Evolutionary conservation across 495 filamentous ascomycete species (phyloP), one percentile per base, ranked within the genome.

Genomic region (Hypoxylon fuscum): DNA sequence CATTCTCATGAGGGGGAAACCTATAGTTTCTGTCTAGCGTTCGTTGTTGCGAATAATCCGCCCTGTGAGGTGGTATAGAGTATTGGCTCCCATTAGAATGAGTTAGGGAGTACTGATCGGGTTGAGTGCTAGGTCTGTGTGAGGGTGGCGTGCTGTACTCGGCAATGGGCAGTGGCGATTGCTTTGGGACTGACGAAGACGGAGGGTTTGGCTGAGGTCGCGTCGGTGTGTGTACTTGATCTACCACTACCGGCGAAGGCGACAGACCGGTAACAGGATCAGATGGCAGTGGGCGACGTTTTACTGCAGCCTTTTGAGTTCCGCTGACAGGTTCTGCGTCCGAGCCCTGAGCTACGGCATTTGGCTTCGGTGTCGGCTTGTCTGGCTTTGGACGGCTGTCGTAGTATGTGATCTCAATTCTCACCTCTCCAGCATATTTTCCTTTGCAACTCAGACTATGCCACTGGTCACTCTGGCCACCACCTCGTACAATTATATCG

Each of bases 331-430:
- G 9, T 32, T 72, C 67, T 34, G 11, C 15, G 5, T 72, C 69
- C 20, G 43, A 29, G 59, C 83, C 78, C n/a, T 87, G 52, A 50
- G 64, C 60, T 0, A 61, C 47, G 27, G 60, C 64, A 45, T 79
- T 83, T 56, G 81, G 77, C 61, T 81, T 84, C 48, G 84, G 83
- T 29, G 77, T 81, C 15, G 80, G 68, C 43, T 85, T 83, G 61
- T 90, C 90, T 12, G 87, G 84, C 74, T 92, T 92, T 29, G 91
- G 88, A 11, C 94, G 86, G 31, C 83, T 88, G 72, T 99, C 95
- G 75, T 97, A 98, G 75, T 90, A 99, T 21, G 95, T 98, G 74
- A 96, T 88, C 73, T 99, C 95, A 35, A 98, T 91, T 51, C 93
- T 85, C 38, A 99, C 87, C 68, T 97, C 93, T 21, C 95, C 95